A percentile compares a stretch with the other conserved stretches of the same genome.
Evolutionary conservation across 164 flowering plant species (phyloP).

Genomic region (Vitis vinifera): ASM3070453v1 NC_081808.1:17883501-17884000

Average conservation of each 20-base stretch:
- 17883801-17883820: background rate
- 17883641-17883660: conserved; percentile 1
- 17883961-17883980: too few species aligned
- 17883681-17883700: conserved; percentile 78
- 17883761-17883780: background rate
- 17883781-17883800: background rate
- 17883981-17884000: background rate
- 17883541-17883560: conserved; percentile 98
- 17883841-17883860: conserved; percentile 99
- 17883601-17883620: background rate
- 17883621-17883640: background rate
- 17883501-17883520: conserved; percentile 99
- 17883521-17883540: conserved; percentile 86
- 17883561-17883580: conserved; percentile 25
- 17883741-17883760: conserved; percentile 87
- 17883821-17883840: background rate
- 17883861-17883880: conserved; percentile 93
- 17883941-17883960: conserved; percentile 1
- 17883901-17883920: conserved; percentile 67
- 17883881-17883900: conserved; percentile 99
- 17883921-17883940: background rate
- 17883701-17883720: conserved; percentile 84
- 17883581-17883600: background rate
- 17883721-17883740: conserved; percentile 86
- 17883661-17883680: conserved; percentile 65